Base-by-base conservation (phyloP, 805 yeast species). In the Monosporozyma aquatica region DNA sequence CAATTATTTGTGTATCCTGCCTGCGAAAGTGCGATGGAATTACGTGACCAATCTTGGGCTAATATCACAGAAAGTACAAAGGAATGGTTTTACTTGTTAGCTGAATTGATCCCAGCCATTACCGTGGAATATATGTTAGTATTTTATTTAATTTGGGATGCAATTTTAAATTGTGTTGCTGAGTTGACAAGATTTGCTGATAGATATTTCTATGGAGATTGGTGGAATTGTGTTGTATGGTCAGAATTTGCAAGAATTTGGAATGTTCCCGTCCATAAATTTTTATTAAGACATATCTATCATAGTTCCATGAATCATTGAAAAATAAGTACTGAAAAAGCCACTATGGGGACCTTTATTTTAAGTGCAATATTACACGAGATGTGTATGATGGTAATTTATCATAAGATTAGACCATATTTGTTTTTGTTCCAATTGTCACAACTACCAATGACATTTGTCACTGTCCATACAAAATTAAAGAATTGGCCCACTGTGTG, bases 211-310 rank as follows among this genome's bases (percentile, higher is more conserved):
- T 92, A 94, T 58, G 90, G 95, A 3, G 84, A 87, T 35, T 94
- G 98, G 98, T 92, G 99, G 98, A 86, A 89, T 53, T 84, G 94
- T 47, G 77, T 82, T 15, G 82, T 86, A 33, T 92, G 97, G 96
- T 84, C 84, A 44, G 89, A 89, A 58, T 92, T 85, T 61, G 82
- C 96, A 9, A 71, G 97, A 49, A 78, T 83, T 47, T 94, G 99
- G 98, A 92, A 92, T 59, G 74, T 76, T 8, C 96, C 97, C 0
- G 97, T 92, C 18, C 96, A 92, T 60, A 75, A 78, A 55, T 92
- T 92, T 52, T 66, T 92, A 45, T 67, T 89, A 36, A 74, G 97
- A 50, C 99, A 94, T 58, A 97, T 92, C 2, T 94, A 92, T 61
- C 96, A 89, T 58, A 80, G 94, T 21, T 78, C 92, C 8, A 83